Conservation (phyloP, 192 early-diverging fungal species). For the Coemansia sp. region DNA sequence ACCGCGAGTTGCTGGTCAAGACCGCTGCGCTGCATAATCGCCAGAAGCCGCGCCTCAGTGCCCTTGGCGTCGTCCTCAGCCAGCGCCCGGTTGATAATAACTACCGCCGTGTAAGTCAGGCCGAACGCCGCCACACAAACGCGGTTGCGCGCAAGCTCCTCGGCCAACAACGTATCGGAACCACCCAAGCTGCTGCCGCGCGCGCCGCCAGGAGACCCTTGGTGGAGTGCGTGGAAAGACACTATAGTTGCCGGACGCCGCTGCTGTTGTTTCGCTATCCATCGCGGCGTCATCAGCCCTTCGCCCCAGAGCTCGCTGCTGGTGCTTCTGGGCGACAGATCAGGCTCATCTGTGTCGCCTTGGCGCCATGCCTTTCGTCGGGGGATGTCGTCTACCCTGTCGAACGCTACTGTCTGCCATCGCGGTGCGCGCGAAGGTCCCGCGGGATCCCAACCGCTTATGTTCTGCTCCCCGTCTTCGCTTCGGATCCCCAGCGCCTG, state of each 20-base stretch:
- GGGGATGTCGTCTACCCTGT: slow-evolving; percentile 41
- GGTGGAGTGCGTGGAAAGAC: slow-evolving; percentile 36
- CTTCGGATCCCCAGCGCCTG: background rate
- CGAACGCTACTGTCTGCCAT: slow-evolving; percentile 40
- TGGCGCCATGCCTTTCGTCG: slow-evolving; percentile 21
- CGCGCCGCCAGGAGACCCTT: background rate
- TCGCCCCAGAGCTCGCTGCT: slow-evolving; percentile 18
- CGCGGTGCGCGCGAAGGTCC: slow-evolving; percentile 13
- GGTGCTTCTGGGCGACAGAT: slow-evolving; percentile 20
- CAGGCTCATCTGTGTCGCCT: background rate
- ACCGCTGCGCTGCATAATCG: slow-evolving; percentile 19
- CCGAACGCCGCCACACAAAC: slow-evolving; percentile 41
- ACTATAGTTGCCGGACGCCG: slow-evolving; percentile 36
- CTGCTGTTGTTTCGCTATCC: slow-evolving; percentile 40
- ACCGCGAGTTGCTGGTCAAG: slow-evolving; percentile 38
- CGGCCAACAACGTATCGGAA: slow-evolving; percentile 16
- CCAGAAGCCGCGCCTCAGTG: slow-evolving; percentile 13
- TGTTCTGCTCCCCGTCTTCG: background rate
- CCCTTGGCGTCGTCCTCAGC: slow-evolving; percentile 10
- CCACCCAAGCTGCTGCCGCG: background rate
- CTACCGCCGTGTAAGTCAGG: slow-evolving; percentile 34
- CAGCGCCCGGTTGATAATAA: slow-evolving; percentile 26
- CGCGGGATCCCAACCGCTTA: slow-evolving; percentile 23
- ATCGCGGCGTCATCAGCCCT: slow-evolving; percentile 24
- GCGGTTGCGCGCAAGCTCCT: slow-evolving; percentile 50